These are phyloP conservation scores for Solanum raphanifolium DNA, from an alignment of 257 asterid species.

Conservation along the genomic window DNA sequence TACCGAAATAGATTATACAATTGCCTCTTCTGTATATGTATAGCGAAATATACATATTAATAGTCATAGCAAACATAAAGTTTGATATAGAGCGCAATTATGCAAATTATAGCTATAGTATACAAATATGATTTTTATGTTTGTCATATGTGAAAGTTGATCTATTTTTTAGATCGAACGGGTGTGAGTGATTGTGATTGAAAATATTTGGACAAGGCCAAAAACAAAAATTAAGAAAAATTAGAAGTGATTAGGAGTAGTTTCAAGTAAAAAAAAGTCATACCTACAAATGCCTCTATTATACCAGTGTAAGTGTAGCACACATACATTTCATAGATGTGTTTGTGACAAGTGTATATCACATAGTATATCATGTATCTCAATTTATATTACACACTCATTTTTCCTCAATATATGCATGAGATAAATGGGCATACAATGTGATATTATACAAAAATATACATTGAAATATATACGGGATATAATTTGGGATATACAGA, in stretches of 20 bases:
- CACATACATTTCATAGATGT: neutral
- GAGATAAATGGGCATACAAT: neutral
- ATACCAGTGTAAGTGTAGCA: neutral
- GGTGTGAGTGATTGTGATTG: neutral
- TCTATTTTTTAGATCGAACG: neutral
- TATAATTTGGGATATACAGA: neutral
- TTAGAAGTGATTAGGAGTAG: neutral
- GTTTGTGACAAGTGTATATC: neutral
- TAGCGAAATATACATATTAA: too few species aligned
- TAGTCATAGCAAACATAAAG: too few species aligned
- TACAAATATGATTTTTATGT: too few species aligned
- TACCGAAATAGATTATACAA: too few species aligned
- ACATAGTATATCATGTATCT: neutral
- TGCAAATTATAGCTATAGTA: too few species aligned
- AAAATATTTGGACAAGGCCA: neutral
- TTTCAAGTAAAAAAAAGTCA: neutral
- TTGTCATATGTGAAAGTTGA: too few species aligned
- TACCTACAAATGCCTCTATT: neutral
- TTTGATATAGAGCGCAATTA: too few species aligned
- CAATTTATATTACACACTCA: neutral
- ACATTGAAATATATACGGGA: neutral
- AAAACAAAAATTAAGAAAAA: neutral
- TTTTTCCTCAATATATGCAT: neutral
- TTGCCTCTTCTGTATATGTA: too few species aligned
- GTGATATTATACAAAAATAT: neutral